Conservation (phyloP, 1,284 basidiomycete species). For the Cyathus olla region DNA sequence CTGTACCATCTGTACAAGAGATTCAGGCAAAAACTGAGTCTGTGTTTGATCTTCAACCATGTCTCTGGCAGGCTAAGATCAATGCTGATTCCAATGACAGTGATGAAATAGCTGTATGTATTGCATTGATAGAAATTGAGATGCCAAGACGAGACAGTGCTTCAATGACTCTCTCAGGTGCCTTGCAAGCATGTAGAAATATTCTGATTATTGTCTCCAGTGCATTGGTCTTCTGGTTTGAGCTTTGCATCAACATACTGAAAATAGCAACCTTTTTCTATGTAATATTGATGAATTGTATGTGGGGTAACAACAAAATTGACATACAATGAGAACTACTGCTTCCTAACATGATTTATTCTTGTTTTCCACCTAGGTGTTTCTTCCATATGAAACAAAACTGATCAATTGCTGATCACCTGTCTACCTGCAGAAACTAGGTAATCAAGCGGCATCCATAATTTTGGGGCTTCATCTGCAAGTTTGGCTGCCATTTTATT, state of each 20-base stretch:
- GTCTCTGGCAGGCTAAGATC: too few relatives aligned
- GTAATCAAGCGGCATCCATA: not conserved
- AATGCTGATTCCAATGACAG: constrained; percentile 24
- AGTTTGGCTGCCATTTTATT: not conserved
- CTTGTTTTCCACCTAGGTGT: not conserved
- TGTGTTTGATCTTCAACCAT: too few relatives aligned
- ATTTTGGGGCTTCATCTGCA: not conserved
- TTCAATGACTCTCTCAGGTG: constrained; percentile 6
- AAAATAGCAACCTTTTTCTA: not conserved
- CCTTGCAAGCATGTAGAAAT: not conserved
- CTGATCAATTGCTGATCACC: not conserved
- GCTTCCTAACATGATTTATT: not conserved
- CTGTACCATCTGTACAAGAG: too few relatives aligned
- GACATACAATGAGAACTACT: not conserved
- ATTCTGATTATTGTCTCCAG: not conserved
- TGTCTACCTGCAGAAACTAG: not conserved
- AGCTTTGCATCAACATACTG: not conserved
- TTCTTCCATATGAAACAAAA: not conserved
- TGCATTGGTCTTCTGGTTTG: not conserved
- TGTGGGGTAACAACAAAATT: not conserved
- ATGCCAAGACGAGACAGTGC: constrained; percentile 33
- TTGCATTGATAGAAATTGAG: constrained; percentile 22
- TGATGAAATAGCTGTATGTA: constrained; percentile 21
- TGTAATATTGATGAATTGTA: not conserved
- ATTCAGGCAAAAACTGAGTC: too few relatives aligned